Conservation (phyloP, 2,329 filamentous ascomycete genomes). For the Alternaria hordeiaustralica region DNA sequence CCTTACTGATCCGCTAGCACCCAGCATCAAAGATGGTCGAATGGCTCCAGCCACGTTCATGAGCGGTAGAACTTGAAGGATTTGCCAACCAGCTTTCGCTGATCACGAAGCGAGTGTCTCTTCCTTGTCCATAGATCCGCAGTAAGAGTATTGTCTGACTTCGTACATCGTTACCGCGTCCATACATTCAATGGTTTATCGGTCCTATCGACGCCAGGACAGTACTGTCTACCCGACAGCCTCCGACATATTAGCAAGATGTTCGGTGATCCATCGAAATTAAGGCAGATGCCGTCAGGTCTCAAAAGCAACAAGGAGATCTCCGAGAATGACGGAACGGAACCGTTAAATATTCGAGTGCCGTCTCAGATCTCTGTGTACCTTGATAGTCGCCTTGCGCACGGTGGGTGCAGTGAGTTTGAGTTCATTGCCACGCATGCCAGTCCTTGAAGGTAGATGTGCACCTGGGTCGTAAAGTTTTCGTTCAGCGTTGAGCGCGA, state of each 20-base stretch:
- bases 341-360: background rate
- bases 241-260: background rate
- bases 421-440: background rate
- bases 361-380: background rate
- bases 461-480: background rate
- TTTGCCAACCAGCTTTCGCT: background rate
- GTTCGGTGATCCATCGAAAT: background rate
- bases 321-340: background rate
- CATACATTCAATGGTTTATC: background rate
- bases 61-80: background rate
- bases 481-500: background rate
- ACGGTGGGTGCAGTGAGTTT: background rate
- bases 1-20: background rate
- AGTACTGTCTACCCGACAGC: background rate
- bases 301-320: background rate
- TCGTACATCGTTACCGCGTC: background rate
- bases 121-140: background rate
- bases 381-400: background rate
- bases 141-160: background rate
- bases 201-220: background rate
- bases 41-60: background rate
- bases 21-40: background rate
- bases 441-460: background rate
- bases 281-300: background rate
- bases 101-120: background rate